These are phyloP conservation scores for Lachancea nothofagi DNA, from an alignment of 805 yeast genomes.

Conservation along the genomic window DNA sequence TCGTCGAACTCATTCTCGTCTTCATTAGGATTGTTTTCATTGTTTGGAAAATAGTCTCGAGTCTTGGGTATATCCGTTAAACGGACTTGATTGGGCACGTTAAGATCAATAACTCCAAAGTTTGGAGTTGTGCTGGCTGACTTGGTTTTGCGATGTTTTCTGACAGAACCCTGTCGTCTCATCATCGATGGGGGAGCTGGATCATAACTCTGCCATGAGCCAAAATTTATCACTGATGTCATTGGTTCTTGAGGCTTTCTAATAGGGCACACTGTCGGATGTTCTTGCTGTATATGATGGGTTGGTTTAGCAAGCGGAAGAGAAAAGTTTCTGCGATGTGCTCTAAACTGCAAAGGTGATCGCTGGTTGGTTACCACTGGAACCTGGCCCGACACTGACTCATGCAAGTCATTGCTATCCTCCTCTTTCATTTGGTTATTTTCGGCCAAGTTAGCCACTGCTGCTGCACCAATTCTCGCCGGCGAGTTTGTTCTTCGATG, in stretches of 20 bases:
- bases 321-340: conserved; percentile 22
- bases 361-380: background rate
- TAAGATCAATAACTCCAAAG: conserved; percentile 31
- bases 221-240: conserved; percentile 12
- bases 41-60: background rate
- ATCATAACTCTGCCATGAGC: conserved; percentile 12
- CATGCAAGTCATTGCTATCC: conserved; percentile 9
- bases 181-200: conserved; percentile 2
- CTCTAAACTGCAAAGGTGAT: conserved; percentile 8
- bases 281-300: conserved; percentile 5
- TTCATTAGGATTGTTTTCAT: conserved; percentile 1
- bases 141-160: conserved; percentile 26
- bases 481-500: conserved; percentile 52
- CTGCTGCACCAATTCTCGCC: conserved; percentile 66
- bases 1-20: conserved; percentile 15
- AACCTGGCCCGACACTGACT: background rate
- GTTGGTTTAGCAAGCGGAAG: conserved; percentile 15
- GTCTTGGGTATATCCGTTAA: conserved; percentile 2
- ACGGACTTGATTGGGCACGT: conserved; percentile 20
- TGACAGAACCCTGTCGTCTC: conserved; percentile 4
- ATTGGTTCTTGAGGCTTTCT: conserved; percentile 10
- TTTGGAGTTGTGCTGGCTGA: conserved; percentile 19
- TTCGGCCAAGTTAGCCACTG: conserved; percentile 48
- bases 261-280: conserved; percentile 1
- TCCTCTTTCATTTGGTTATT: conserved; percentile 26